A percentile compares a stretch with the other conserved stretches of the same genome.
Evolutionary conservation across 805 yeast genomes (phyloP).

Genomic region (Grigorovia yakushimaensis): DNA sequence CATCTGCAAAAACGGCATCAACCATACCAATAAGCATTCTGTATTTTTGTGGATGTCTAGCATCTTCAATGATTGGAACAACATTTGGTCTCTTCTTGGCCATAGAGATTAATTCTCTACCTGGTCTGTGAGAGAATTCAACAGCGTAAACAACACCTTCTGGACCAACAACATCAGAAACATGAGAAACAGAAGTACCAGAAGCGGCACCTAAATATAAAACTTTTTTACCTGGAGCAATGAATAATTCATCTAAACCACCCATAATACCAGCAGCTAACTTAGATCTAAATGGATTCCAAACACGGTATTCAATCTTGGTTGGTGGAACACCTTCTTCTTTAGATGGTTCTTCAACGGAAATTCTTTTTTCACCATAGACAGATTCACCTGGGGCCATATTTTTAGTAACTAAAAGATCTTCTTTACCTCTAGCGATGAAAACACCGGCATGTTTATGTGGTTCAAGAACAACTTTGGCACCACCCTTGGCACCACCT

Average conservation of each 20-base stretch:
- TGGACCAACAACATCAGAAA: constrained; percentile 97
- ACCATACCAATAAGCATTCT: constrained; percentile 99
- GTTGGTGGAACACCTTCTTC: constrained; percentile 86
- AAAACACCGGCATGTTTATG: constrained; percentile 98
- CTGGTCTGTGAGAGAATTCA: constrained; percentile 99
- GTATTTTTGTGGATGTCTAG: constrained; percentile 99
- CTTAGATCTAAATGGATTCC: constrained; percentile 99
- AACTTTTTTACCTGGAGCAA: constrained; percentile 97
- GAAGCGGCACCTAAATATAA: constrained; percentile 98
- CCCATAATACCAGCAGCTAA: constrained; percentile 99
- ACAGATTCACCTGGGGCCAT: constrained; percentile 97
- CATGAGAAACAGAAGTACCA: constrained; percentile 98
- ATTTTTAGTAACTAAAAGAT: constrained; percentile 92
- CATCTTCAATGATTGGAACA: constrained; percentile 98
- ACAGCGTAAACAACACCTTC: constrained; percentile 98
- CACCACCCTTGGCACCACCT: constrained; percentile 85
- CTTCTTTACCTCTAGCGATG: constrained; percentile 99
- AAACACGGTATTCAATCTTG: constrained; percentile 96
- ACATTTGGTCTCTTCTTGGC: constrained; percentile 99
- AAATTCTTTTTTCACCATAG: constrained; percentile 94
- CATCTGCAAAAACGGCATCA: constrained; percentile 97
- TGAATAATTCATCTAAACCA: constrained; percentile 95
- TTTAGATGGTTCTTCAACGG: constrained; percentile 85
- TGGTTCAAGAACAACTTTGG: constrained; percentile 95
- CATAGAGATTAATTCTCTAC: constrained; percentile 98